phyloP scores from a whole-genome alignment of 805 yeast genomes.

The Kodamaea hsintzibuensis region DNA sequence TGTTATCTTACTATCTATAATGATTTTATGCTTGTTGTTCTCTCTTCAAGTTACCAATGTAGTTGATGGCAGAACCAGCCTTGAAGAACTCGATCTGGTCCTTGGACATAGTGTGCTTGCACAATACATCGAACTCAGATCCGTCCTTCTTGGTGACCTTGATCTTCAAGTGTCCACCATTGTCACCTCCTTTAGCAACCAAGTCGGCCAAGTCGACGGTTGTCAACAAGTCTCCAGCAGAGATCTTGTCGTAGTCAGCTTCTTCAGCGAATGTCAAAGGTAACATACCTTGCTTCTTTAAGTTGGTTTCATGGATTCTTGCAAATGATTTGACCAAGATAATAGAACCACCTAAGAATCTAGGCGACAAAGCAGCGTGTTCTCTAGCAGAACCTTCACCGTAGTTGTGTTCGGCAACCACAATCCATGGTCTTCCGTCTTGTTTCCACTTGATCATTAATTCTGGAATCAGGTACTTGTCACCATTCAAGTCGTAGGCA shows the following conservation, averaged over 20 bases:
- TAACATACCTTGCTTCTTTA: slow-evolving; percentile 97
- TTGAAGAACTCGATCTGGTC: slow-evolving; percentile 96
- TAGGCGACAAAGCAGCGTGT: slow-evolving; percentile 96
- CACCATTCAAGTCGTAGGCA: slow-evolving; percentile 84
- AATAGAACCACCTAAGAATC: slow-evolving; percentile 88
- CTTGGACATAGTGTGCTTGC: slow-evolving; percentile 94
- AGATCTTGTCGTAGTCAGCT: slow-evolving; percentile 78
- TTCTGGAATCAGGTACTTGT: slow-evolving; percentile 82
- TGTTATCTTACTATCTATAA: background rate
- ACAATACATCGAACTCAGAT: slow-evolving; percentile 61
- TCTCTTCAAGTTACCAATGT: slow-evolving; percentile 63
- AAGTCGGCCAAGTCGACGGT: slow-evolving; percentile 74
- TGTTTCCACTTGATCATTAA: slow-evolving; percentile 94
- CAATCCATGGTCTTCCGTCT: slow-evolving; percentile 85
- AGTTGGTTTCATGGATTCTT: slow-evolving; percentile 96
- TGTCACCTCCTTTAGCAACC: slow-evolving; percentile 79
- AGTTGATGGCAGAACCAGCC: slow-evolving; percentile 96
- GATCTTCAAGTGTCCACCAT: slow-evolving; percentile 77
- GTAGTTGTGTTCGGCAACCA: slow-evolving; percentile 96
- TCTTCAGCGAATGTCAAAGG: slow-evolving; percentile 93
- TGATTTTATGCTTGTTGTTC: background rate
- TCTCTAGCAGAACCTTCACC: slow-evolving; percentile 99
- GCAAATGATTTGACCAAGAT: slow-evolving; percentile 94
- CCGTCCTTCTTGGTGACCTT: slow-evolving; percentile 78
- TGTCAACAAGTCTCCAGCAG: slow-evolving; percentile 74